Evolutionary conservation across 2,329 filamentous ascomycete species (phyloP).

Genomic region (Penicillium sp.): DNA sequence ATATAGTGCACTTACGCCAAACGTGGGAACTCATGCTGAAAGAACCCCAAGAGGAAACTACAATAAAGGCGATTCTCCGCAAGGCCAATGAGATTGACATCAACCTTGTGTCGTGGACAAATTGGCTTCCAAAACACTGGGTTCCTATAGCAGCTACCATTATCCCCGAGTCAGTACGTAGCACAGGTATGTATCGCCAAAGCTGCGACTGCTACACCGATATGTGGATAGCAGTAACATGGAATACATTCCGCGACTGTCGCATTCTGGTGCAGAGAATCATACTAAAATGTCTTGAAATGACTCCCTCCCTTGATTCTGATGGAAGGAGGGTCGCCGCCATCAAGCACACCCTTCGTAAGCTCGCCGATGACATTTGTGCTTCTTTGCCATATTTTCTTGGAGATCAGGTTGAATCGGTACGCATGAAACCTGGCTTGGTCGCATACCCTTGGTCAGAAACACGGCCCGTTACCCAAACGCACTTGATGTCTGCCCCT

Average conservation of each 20-base stretch:
- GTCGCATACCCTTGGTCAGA: constrained; percentile 32
- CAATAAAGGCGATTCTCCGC: constrained; percentile 19
- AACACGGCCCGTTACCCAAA: constrained; percentile 16
- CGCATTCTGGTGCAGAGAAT: constrained; percentile 32
- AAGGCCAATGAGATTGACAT: constrained; percentile 27
- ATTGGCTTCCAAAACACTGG: constrained; percentile 30
- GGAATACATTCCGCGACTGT: constrained; percentile 37
- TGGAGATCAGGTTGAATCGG: constrained; percentile 28
- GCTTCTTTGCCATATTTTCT: constrained; percentile 33
- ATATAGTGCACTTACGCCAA: constrained; percentile 29
- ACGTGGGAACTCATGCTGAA: constrained; percentile 23
- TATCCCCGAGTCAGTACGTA: constrained; percentile 31
- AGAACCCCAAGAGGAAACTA: not conserved
- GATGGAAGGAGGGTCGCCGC: constrained; percentile 11
- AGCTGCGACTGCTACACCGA: constrained; percentile 38
- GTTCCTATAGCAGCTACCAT: constrained; percentile 23
- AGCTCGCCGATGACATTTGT: constrained; percentile 32
- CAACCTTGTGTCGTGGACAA: constrained; percentile 29
- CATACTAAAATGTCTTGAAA: constrained; percentile 30
- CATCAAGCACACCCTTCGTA: constrained; percentile 13
- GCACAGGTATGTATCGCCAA: constrained; percentile 28
- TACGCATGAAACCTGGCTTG: constrained; percentile 23
- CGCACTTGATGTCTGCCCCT: constrained; percentile 29
- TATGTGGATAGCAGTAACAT: constrained; percentile 34
- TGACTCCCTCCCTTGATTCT: constrained; percentile 13